Conservation (phyloP, 2,329 filamentous ascomycete species). For the Paraphoma chrysanthemicola region DNA sequence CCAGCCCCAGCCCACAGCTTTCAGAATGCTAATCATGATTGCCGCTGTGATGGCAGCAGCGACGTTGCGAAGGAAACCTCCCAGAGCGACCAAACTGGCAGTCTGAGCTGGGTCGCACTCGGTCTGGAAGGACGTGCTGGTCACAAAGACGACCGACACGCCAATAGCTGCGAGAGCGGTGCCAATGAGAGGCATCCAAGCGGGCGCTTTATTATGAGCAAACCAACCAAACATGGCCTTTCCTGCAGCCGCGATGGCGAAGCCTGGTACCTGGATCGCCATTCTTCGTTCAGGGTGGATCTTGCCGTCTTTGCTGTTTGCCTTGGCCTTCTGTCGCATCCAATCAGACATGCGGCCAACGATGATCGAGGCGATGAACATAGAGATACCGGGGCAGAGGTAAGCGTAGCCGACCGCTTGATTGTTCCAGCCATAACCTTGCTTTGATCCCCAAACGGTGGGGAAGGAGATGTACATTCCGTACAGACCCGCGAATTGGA, state of each 20-base stretch:
- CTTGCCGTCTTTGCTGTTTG: conserved; percentile 28
- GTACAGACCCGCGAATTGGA: conserved; percentile 38
- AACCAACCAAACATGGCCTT: conserved; percentile 54
- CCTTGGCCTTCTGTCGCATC: conserved; percentile 35
- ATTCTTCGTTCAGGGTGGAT: conserved; percentile 50
- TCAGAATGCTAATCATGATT: conserved; percentile 44
- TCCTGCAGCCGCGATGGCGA: conserved; percentile 47
- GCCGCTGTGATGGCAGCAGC: conserved; percentile 50
- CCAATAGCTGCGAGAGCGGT: conserved; percentile 48
- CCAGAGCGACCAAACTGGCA: conserved; percentile 51
- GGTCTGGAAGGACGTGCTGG: conserved; percentile 52
- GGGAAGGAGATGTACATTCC: conserved; percentile 35
- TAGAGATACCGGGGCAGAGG: conserved; percentile 42
- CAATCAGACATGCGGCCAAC: conserved; percentile 51
- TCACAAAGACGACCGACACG: conserved; percentile 50
- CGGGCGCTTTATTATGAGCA: conserved; percentile 30
- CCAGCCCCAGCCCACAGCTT: conserved; percentile 49
- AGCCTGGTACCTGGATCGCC: conserved; percentile 50
- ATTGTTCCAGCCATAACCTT: conserved; percentile 44
- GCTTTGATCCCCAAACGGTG: conserved; percentile 23
- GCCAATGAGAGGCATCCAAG: conserved; percentile 21
- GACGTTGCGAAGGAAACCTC: conserved; percentile 50
- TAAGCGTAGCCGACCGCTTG: conserved; percentile 47
- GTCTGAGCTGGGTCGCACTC: conserved; percentile 50
- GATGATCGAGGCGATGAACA: conserved; percentile 46